These are phyloP conservation scores for Reticulomyxa filosa DNA, from an alignment of 78 protist species.

Conservation along the genomic window DNA sequence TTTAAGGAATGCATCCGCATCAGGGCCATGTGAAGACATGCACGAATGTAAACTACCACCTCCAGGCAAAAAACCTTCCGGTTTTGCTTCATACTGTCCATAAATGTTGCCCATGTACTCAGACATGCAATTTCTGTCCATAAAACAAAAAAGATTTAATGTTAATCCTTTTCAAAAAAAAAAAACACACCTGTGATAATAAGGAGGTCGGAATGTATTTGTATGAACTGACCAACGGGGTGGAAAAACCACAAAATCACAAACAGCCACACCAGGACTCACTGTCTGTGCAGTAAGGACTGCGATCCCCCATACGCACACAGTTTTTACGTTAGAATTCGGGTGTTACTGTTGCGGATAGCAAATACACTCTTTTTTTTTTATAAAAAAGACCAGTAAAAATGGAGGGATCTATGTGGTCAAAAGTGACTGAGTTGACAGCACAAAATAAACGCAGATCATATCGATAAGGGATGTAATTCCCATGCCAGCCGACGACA, in stretches of 20 bases:
- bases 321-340: too few relatives aligned
- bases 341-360: too few relatives aligned
- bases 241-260: neutral
- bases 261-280: neutral
- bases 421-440: conserved; percentile 56
- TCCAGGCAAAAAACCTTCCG: conserved; percentile 31
- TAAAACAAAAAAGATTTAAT: too few relatives aligned
- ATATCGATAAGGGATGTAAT: conserved; percentile 46
- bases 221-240: neutral
- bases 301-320: too few relatives aligned
- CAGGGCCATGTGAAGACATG: conserved; percentile 28
- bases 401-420: too few relatives aligned
- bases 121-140: too few relatives aligned
- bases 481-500: conserved; percentile 3
- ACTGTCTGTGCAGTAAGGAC: too few relatives aligned
- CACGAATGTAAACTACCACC: conserved; percentile 48
- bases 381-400: too few relatives aligned
- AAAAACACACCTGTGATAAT: too few relatives aligned
- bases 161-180: too few relatives aligned
- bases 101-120: conserved; percentile 80
- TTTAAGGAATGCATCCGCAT: neutral
- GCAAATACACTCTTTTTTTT: too few relatives aligned
- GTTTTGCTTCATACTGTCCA: conserved; percentile 78
- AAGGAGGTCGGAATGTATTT: neutral
- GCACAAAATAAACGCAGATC: conserved; percentile 42